phyloP scores from a whole-genome alignment of 345 rosid species.

The Diplotaxis tenuifolia region DNA sequence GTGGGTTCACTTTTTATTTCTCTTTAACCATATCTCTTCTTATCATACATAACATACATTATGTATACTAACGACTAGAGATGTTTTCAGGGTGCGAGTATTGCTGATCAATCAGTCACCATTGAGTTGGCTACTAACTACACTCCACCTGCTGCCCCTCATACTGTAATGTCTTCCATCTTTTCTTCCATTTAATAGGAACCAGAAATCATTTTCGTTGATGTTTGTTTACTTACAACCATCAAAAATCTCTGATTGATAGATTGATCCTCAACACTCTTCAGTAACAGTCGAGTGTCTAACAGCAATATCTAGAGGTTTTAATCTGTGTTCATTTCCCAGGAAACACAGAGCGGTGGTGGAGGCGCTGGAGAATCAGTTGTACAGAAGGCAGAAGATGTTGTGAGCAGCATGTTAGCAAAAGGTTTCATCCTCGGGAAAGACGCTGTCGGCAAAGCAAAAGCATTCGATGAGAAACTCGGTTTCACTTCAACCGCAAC shows the following conservation, averaged over 20 bases:
- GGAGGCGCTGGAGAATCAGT: constrained; percentile 48
- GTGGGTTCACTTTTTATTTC: constrained; percentile 40
- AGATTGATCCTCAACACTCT: not conserved
- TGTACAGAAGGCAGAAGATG: constrained; percentile 86
- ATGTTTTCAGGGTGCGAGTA: constrained; percentile 67
- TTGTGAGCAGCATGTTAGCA: constrained; percentile 87
- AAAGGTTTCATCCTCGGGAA: constrained; percentile 85
- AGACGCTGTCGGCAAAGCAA: constrained; percentile 79
- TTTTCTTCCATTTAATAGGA: not conserved
- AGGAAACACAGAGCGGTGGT: constrained; percentile 44
- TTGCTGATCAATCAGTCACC: constrained; percentile 69
- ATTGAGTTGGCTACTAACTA: constrained; percentile 72
- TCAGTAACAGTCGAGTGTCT: not conserved
- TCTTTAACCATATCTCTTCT: not conserved
- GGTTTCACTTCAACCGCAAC: constrained; percentile 79
- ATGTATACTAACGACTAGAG: constrained; percentile 7
- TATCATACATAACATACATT: not conserved
- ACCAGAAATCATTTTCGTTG: not conserved
- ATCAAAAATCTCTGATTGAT: not conserved
- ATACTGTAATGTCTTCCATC: constrained; percentile 44
- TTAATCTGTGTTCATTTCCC: constrained; percentile 16
- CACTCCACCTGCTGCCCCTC: constrained; percentile 50
- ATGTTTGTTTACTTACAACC: not conserved
- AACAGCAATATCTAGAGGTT: not conserved
- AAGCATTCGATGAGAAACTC: constrained; percentile 76